Percentiles rank a stretch among this genome's conserved stretches.
Conservation (phyloP, 2,329 filamentous ascomycete species). For the Hymenotorrendiella dingleyae region DNA sequence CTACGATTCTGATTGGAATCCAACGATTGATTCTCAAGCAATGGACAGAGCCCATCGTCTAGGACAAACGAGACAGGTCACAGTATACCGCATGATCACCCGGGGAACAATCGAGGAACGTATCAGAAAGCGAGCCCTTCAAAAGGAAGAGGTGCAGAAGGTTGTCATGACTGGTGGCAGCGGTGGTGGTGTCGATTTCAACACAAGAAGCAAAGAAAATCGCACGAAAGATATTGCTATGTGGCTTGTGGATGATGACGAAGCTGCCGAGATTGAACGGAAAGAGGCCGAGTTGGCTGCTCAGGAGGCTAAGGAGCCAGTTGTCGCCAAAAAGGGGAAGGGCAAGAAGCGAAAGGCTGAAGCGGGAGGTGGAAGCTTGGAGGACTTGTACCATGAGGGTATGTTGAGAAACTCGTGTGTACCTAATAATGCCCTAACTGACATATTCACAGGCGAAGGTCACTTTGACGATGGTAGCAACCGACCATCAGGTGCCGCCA, state of each 20-base stretch:
- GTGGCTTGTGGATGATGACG: conserved; percentile 97
- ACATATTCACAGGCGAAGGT: conserved; percentile 70
- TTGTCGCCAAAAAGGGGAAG: conserved; percentile 57
- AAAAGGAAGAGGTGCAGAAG: conserved; percentile 97
- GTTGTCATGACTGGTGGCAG: conserved; percentile 90
- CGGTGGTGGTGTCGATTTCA: conserved; percentile 87
- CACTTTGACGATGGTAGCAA: conserved; percentile 84
- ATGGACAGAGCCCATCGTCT: conserved; percentile 99
- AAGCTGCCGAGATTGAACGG: conserved; percentile 87
- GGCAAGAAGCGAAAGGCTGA: conserved; percentile 52
- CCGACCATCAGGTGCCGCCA: conserved; percentile 80
- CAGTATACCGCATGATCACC: conserved; percentile 95
- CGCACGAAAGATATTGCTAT: conserved; percentile 96
- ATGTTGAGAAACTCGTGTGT: conserved; percentile 36
- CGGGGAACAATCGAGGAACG: conserved; percentile 95
- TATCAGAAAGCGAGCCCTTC: conserved; percentile 90
- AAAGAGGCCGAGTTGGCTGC: conserved; percentile 81
- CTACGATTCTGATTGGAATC: conserved; percentile 99
- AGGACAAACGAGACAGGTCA: conserved; percentile 91
- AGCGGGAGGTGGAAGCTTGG: conserved; percentile 58
- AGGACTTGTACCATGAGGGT: conserved; percentile 99
- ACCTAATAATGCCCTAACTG: conserved; percentile 27
- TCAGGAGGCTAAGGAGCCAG: conserved; percentile 51
- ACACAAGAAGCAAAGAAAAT: conserved; percentile 83
- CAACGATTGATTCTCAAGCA: conserved; percentile 95